phyloP scores from a whole-genome alignment of 2,329 filamentous ascomycete genomes.

The Phyllosticta ampelicida region DNA sequence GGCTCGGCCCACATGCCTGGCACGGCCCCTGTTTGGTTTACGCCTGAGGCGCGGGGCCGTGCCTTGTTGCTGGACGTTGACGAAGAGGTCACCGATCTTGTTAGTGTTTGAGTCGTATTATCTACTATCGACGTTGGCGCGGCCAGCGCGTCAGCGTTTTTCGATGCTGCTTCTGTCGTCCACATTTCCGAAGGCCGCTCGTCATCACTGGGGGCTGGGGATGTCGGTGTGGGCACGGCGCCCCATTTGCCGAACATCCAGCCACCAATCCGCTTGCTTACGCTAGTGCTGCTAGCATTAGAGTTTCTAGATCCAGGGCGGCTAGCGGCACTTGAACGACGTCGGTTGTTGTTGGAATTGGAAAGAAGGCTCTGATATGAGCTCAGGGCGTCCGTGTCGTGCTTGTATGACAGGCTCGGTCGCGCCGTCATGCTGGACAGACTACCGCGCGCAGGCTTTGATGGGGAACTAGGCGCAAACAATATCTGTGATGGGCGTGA shows the following conservation, averaged over 20 bases:
- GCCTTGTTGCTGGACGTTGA: neutral
- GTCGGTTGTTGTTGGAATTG: neutral
- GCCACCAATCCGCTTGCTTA: constrained; percentile 47
- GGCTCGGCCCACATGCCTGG: constrained; percentile 25
- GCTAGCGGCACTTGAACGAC: neutral
- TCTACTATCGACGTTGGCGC: constrained; percentile 1
- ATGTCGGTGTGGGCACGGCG: constrained; percentile 29
- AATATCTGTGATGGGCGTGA: constrained; percentile 66
- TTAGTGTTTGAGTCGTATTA: neutral
- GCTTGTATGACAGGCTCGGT: constrained; percentile 15
- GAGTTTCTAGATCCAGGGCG: neutral
- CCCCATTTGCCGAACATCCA: constrained; percentile 58
- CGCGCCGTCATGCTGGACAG: constrained; percentile 34
- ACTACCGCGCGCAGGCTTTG: constrained; percentile 4
- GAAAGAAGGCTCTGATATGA: constrained; percentile 41
- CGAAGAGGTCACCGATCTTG: neutral
- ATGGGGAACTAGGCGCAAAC: constrained; percentile 32
- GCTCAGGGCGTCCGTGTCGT: constrained; percentile 42
- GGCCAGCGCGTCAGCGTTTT: constrained; percentile 2
- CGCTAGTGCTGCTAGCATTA: neutral
- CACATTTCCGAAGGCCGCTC: constrained; percentile 13
- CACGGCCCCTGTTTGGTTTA: constrained; percentile 29
- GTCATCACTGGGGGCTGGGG: neutral
- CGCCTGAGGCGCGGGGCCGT: constrained; percentile 21
- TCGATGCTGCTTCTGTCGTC: constrained; percentile 14